These are phyloP conservation scores for Podochytrium sp. DNA, from an alignment of 192 early-diverging fungal species.

Conservation along the genomic window DNA sequence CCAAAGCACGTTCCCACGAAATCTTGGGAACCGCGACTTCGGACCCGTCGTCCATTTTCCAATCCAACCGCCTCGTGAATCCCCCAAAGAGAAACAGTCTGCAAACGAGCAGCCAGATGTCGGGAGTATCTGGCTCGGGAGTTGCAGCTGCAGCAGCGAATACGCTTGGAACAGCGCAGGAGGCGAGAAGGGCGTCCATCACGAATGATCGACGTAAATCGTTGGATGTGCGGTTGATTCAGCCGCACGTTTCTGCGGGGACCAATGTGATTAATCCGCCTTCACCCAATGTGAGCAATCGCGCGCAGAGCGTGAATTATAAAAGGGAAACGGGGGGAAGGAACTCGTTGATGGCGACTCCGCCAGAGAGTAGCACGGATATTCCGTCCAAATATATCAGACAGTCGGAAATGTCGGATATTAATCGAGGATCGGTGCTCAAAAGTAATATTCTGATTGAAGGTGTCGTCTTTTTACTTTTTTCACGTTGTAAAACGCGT, in stretches of 20 bases:
- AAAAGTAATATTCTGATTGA: neutral
- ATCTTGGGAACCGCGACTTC: too few relatives aligned
- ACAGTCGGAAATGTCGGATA: conserved; percentile 14
- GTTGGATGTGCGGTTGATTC: conserved; percentile 14
- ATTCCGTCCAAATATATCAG: conserved; percentile 5
- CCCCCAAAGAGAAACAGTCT: too few relatives aligned
- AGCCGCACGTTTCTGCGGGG: conserved; percentile 6
- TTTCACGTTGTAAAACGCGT: neutral
- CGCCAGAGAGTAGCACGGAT: conserved; percentile 19
- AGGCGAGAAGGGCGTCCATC: neutral
- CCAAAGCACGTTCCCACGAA: too few relatives aligned
- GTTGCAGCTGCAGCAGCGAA: too few relatives aligned
- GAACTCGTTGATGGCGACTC: conserved; percentile 21
- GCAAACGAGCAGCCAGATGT: too few relatives aligned
- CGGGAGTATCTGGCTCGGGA: too few relatives aligned
- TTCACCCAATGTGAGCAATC: neutral
- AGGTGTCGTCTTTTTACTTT: neutral
- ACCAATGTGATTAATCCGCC: neutral
- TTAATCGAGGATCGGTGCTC: conserved; percentile 9
- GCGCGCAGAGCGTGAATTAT: conserved; percentile 8
- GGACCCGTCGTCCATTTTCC: too few relatives aligned
- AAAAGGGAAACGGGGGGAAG: conserved; percentile 14
- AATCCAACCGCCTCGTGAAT: too few relatives aligned
- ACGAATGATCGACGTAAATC: conserved; percentile 9
- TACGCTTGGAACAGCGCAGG: neutral